These are phyloP conservation scores for Cyphellophora attinorum DNA, from an alignment of 2,329 filamentous ascomycete species.

Conservation along the genomic window DNA sequence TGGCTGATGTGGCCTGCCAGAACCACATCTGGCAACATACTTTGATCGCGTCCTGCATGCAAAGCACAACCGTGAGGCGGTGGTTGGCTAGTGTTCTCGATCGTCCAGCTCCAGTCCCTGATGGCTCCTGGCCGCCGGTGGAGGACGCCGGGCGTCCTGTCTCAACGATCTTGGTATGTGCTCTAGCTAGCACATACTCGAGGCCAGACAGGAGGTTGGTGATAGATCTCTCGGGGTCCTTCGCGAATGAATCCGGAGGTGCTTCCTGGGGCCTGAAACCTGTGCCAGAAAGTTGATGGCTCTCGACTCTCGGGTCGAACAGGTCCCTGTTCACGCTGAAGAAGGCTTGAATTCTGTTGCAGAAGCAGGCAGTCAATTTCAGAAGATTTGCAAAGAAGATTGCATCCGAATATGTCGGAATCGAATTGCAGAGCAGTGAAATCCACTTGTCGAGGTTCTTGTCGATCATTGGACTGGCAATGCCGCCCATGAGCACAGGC, in stretches of 20 bases:
- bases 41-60: slow-evolving; percentile 89
- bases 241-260: slow-evolving; percentile 10
- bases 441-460: slow-evolving; percentile 87
- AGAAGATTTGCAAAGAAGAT: slow-evolving; percentile 79
- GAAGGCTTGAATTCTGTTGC: slow-evolving; percentile 61
- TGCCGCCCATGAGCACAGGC: slow-evolving; percentile 71
- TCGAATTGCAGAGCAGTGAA: slow-evolving; percentile 67
- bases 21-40: slow-evolving; percentile 93
- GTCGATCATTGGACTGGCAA: slow-evolving; percentile 64
- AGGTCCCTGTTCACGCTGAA: slow-evolving; percentile 62
- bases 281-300: slow-evolving; percentile 3
- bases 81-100: slow-evolving; percentile 85
- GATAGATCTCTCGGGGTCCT: slow-evolving; percentile 37
- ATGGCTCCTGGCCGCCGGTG: slow-evolving; percentile 49
- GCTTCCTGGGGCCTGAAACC: neutral
- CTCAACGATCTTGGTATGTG: slow-evolving; percentile 66
- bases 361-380: slow-evolving; percentile 83
- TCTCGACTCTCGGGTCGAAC: slow-evolving; percentile 39
- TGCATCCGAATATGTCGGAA: slow-evolving; percentile 72
- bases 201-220: slow-evolving; percentile 81
- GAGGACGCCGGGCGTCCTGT: slow-evolving; percentile 19
- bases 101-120: slow-evolving; percentile 65
- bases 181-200: slow-evolving; percentile 79
- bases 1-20: slow-evolving; percentile 58
- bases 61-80: slow-evolving; percentile 83